Conservation (phyloP, 2,329 filamentous ascomycete species). For the Alternaria gansuensis region DNA sequence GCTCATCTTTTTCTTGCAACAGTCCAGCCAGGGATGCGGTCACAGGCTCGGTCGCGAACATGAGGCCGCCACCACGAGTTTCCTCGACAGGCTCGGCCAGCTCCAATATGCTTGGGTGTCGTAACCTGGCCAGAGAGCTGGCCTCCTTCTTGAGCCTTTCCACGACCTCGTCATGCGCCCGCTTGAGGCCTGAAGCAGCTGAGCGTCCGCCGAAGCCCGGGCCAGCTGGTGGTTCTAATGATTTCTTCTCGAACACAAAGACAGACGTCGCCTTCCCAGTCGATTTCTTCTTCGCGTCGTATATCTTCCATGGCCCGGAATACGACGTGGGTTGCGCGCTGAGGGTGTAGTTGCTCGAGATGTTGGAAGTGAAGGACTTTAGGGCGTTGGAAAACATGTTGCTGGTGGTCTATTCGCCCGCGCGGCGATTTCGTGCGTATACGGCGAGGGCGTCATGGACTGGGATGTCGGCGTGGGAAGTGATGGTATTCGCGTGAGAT, state of each 20-base stretch:
- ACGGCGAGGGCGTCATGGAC: constrained; percentile 43
- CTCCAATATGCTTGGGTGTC: constrained; percentile 92
- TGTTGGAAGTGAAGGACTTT: constrained; percentile 94
- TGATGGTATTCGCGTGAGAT: constrained; percentile 26
- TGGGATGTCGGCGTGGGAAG: constrained; percentile 25
- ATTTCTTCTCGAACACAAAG: constrained; percentile 93
- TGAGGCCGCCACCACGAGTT: constrained; percentile 85
- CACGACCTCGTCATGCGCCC: constrained; percentile 85
- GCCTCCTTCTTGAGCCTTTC: constrained; percentile 93
- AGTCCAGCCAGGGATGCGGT: constrained; percentile 86
- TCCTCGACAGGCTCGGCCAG: constrained; percentile 95
- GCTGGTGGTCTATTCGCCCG: constrained; percentile 50
- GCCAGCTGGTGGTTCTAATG: constrained; percentile 73
- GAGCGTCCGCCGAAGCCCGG: constrained; percentile 65
- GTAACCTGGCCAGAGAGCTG: constrained; percentile 82
- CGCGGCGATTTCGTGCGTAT: constrained; percentile 32
- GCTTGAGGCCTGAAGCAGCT: constrained; percentile 75
- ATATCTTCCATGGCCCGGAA: constrained; percentile 95
- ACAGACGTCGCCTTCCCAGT: constrained; percentile 89
- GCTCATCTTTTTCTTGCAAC: constrained; percentile 86
- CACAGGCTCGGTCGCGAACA: constrained; percentile 94
- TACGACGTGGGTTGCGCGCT: constrained; percentile 77
- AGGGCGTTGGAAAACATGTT: constrained; percentile 88
- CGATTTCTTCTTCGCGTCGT: constrained; percentile 96
- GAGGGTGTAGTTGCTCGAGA: constrained; percentile 88